These are phyloP conservation scores for Moniliophthora roreri DNA, from an alignment of 1,284 basidiomycete genomes.

Conservation along the genomic window DNA sequence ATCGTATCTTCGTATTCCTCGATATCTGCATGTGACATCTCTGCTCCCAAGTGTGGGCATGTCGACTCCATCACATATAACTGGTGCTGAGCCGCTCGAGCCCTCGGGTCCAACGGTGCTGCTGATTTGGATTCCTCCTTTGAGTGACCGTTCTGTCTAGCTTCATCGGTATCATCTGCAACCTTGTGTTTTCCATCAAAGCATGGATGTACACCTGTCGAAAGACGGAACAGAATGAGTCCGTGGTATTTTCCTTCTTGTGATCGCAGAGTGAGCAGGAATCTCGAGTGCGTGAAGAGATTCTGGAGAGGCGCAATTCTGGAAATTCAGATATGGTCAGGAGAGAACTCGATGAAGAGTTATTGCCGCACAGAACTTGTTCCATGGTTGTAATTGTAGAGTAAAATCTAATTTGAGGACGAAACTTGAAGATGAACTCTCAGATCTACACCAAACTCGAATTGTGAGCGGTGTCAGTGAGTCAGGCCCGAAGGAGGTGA, in stretches of 20 bases:
- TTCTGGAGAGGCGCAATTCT: constrained; percentile 50
- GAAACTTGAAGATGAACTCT: not conserved
- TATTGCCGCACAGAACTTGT: no score
- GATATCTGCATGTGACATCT: constrained; percentile 79
- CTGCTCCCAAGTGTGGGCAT: constrained; percentile 84
- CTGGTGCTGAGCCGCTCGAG: constrained; percentile 32
- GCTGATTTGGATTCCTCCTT: constrained; percentile 15
- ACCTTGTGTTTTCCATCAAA: constrained; percentile 16
- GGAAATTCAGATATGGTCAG: constrained; percentile 4
- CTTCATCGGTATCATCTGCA: not conserved
- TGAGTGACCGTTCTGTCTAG: not conserved
- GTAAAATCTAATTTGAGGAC: no score
- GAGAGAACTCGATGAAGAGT: no score
- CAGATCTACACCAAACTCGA: constrained; percentile 28
- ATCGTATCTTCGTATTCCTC: constrained; percentile 64
- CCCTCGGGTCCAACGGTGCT: constrained; percentile 5
- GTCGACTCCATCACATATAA: constrained; percentile 85
- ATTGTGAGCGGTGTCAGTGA: constrained; percentile 22
- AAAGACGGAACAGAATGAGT: constrained; percentile 70
- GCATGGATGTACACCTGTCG: constrained; percentile 26
- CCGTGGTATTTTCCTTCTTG: constrained; percentile 64
- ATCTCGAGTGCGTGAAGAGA: constrained; percentile 66
- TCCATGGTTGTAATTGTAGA: no score
- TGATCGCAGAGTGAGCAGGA: constrained; percentile 67
- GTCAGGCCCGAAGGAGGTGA: no score